Base-by-base conservation (phyloP, 139 green algal genomes). In the Closterium sp. region DNA sequence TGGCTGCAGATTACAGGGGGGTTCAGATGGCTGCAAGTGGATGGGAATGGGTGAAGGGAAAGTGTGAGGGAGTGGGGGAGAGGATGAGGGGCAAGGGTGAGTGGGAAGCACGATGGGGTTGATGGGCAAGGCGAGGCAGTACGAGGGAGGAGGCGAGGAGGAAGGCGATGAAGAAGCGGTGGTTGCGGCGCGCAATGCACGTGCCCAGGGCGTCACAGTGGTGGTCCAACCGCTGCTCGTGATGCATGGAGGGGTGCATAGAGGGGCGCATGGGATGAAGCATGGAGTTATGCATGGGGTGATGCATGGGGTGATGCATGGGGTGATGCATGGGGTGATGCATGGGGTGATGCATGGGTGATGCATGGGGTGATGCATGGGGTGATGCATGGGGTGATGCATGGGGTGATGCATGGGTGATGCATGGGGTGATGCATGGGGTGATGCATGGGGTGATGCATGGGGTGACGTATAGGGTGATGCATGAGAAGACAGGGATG, bases 141-240 rank as follows among this genome's bases (percentile, higher is more conserved):
- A 92, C 92, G n/a, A 92, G 22, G 31, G 92, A 91, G 85, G 9
- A 86, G 32, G 19, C 90, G 31, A 95, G 86, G 31, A 97, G 91
- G 34, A 97, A 96, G 4, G 84, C 87, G 4, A 96, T 94, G 95
- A 97, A 97, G 91, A 97, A 98, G n/a, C 96, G 91, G 91, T 98
- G 96, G 94, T 98, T 98, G 62, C 93, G 89, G 4, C 84, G 45
- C 0, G 94, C 97, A 17, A 98, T 95, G 92, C 97, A 98, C 88
- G 95, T 97, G 30, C 94, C 96, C 31, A 98, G 92, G 0, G 96
- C 95, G n/a, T 91, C 95, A 91, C 97, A 98, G 90, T 98, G 97
- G 89, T 98, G 97, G 92, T 98, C 97, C 89, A 97, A 97, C 0
- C 96, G 94, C 85, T 95, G 93, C 28, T 79, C 62, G 62, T 24